phyloP scores from a whole-genome alignment of 139 green algal species.

The Tetradesmus lagerheimii region DNA sequence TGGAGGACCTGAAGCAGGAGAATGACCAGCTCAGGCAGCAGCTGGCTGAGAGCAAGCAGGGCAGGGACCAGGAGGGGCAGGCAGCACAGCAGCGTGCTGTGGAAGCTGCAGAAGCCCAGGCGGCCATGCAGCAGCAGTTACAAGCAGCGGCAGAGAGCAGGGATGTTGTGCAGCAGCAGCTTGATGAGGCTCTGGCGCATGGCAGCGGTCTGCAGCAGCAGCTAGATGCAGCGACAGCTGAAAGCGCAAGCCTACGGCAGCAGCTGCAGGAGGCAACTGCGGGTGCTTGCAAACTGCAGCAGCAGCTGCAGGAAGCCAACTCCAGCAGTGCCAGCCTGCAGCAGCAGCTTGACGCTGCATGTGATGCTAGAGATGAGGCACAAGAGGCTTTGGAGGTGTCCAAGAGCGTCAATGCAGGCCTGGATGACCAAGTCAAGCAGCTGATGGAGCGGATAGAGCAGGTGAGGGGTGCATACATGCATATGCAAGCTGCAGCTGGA shows the following conservation, averaged over 20 bases:
- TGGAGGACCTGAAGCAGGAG: conserved; percentile 28
- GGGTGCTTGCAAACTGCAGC: background rate
- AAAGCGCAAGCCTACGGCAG: background rate
- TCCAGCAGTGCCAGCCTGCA: conserved; percentile 5
- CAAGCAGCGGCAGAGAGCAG: background rate
- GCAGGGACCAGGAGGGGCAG: conserved; percentile 16
- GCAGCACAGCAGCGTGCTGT: background rate
- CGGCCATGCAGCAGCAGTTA: conserved; percentile 30
- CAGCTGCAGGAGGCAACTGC: background rate
- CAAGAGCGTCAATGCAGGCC: conserved; percentile 16
- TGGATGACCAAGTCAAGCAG: conserved; percentile 20
- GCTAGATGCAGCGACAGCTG: background rate
- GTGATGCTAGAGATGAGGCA: conserved; percentile 3
- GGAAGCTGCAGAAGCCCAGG: background rate
- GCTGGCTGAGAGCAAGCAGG: conserved; percentile 15
- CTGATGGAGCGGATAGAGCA: conserved; percentile 35
- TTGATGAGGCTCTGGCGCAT: background rate
- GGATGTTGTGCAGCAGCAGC: conserved; percentile 6
- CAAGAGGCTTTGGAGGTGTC: conserved; percentile 12
- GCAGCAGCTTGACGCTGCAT: conserved; percentile 13
- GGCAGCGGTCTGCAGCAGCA: conserved; percentile 8
- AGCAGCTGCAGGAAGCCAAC: conserved; percentile 4
- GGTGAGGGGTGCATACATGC: background rate
- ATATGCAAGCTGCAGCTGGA: background rate
- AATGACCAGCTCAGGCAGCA: conserved; percentile 49